Evolutionary conservation across 2,329 filamentous ascomycete species (phyloP).

Genomic region (Aureobasidium leucospermi): DNA sequence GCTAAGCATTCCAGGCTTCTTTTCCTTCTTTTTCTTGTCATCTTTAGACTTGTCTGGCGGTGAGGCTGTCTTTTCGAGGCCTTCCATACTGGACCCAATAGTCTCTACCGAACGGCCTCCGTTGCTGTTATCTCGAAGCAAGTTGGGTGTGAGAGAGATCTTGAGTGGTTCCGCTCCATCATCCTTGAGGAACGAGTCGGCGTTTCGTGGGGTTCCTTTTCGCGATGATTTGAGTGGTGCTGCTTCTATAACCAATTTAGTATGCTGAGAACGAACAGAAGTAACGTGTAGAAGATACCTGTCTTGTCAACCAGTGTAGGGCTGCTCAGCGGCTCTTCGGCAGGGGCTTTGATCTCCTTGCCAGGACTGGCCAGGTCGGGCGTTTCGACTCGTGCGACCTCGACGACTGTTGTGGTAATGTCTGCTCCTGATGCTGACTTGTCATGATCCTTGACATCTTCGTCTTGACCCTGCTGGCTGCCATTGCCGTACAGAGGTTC

Average conservation of each 20-base stretch:
- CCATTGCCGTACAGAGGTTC: constrained; percentile 10
- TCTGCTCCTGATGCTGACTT: background rate
- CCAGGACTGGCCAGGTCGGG: constrained; percentile 14
- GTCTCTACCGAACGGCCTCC: constrained; percentile 19
- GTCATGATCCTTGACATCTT: background rate
- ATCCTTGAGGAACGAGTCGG: constrained; percentile 96
- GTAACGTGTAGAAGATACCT: constrained; percentile 6
- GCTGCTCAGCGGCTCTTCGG: constrained; percentile 24
- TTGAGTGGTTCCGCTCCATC: constrained; percentile 93
- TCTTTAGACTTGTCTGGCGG: constrained; percentile 60
- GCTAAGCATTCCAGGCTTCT: constrained; percentile 65
- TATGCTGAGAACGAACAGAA: constrained; percentile 23
- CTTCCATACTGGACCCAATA: constrained; percentile 59
- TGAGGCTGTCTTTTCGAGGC: constrained; percentile 61
- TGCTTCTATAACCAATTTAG: constrained; percentile 24
- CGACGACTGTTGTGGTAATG: background rate
- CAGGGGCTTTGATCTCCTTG: constrained; percentile 20
- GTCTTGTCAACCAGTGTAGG: constrained; percentile 25
- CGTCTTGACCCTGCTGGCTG: background rate
- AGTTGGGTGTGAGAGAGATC: constrained; percentile 89
- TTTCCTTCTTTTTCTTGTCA: constrained; percentile 65
- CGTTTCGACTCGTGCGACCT: constrained; percentile 6
- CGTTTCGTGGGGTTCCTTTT: constrained; percentile 82
- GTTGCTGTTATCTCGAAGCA: constrained; percentile 69
- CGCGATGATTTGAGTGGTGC: constrained; percentile 58